Base-by-base conservation (phyloP, 2,329 filamentous ascomycete species). In the Reticulascus tulasneorum region DNA sequence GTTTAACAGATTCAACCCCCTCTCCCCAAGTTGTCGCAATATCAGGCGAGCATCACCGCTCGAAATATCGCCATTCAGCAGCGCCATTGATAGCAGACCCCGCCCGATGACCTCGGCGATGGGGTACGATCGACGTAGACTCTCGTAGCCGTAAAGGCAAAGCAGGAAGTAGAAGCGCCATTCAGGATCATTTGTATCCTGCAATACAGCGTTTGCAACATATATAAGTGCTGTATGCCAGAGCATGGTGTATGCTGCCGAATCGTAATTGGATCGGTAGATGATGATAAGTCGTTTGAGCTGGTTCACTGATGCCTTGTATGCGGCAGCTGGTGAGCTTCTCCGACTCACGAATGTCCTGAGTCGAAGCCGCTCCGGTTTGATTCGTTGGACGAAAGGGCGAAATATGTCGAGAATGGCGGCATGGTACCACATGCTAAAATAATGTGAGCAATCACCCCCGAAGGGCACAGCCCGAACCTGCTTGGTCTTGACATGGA, bases 181-280 rank as follows among this genome's bases (percentile, higher is more conserved):
- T 9, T 59, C 41, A 0, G 52, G 44, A 9, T 63, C 51, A 4
- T 48, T 37, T 2, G 45, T 51, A 9, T 52, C 46, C 12, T 50
- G 46, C 0, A 65, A 42, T 10, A 65, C 52, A 5, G 58, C 60
- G 22, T 66, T 67, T 6, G 56, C 49, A 1, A 66, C 49, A 23
- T 65, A 66, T 3, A 61, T 54, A 15, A 67, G 45, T 3, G 58
- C 62, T 4, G 52, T 64, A 31, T 66, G 60, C 62, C 62, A 68
- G 3, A 66, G 47, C 7, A 66, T 54, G 2, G 59, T 58, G 34
- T 58, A 62, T 1, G 51, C 47, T 3, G 62, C 61, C 7, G 52
- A 54, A 7, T 44, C 33, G 27, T 62, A 54, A 4, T 51, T 49
- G 13, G 49, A 47, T 12, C 61, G 56, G 38, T 62, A 66, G 11